Base-by-base conservation (phyloP, 2,329 filamentous ascomycete genomes). In the Beauveria rudraprayagi region DNA sequence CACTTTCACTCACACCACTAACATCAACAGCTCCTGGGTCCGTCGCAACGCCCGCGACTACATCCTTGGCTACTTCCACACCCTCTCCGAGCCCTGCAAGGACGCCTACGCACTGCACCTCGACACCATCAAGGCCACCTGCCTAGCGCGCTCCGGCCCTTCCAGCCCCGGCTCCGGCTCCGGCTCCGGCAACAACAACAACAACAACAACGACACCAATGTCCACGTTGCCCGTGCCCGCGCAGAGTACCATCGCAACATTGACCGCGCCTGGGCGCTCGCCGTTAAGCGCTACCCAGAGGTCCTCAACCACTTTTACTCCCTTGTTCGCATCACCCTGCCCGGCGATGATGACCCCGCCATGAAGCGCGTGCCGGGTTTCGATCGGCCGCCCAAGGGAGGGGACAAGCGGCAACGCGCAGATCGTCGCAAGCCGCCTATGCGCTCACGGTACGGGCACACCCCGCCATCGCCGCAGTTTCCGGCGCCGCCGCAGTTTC, bases 261-360 rank as follows among this genome's bases (percentile, higher is more conserved):
- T 92, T 67, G 88, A 92, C 67, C 86, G 89, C 64, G 89, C 92
- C 75, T 93, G 89, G 89, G 83, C 87, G 67, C 80, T 83, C 34
- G 88, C 86, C 53, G 89, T 92, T 44, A 83, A 90, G 67, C 82
- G 86, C 60, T 93, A 92, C 67, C 90, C 89, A 5, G 88, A 92
- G 70, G 86, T 92, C n/a, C 77, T 93, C 60, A 87, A 91, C 72
- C 91, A 92, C 73, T 92, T 89, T 70, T 92, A 88, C 73, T 80
- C 83, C 62, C 77, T 92, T 43, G 86, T 92, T 41, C 83, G 86
- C 60, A 71, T 91, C 62, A 82, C 78, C 24, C 73, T 90, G 5
- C 89, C 89, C 0, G 74, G 75, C 46, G 86, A 91, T 61, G 78
- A 84, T 59, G 84, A 87, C 46, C 73, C 79, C 2, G 75, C 76